A percentile compares a stretch with the other conserved stretches of the same genome.
Conservation (phyloP, 208 protist genomes). For the Phytomonas francai region DNA sequence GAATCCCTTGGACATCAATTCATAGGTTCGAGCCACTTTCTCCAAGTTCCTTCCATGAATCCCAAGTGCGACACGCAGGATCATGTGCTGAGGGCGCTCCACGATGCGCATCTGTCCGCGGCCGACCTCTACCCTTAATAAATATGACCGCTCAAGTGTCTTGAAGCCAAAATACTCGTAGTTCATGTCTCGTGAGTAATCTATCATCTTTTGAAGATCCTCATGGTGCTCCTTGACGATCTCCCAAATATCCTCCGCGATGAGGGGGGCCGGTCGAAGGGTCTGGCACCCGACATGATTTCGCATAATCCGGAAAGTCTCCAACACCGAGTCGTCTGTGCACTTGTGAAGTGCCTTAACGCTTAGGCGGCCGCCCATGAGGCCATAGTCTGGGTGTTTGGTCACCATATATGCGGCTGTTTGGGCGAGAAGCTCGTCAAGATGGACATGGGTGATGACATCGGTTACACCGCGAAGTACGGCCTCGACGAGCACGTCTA, state of each 20-base stretch:
- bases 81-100: slow-evolving; percentile 99
- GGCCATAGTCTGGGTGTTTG: slow-evolving; percentile 96
- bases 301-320: slow-evolving; percentile 89
- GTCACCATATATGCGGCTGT: slow-evolving; percentile 95
- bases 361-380: slow-evolving; percentile 95
- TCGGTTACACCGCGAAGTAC: slow-evolving; percentile 83
- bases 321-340: slow-evolving; percentile 83
- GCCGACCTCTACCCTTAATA: slow-evolving; percentile 90
- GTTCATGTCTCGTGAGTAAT: slow-evolving; percentile 93
- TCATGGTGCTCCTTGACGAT: slow-evolving; percentile 78
- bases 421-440: slow-evolving; percentile 95
- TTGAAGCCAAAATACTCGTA: slow-evolving; percentile 99
- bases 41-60: slow-evolving; percentile 94
- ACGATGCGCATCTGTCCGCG: slow-evolving; percentile 73
- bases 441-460: slow-evolving; percentile 81
- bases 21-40: slow-evolving; percentile 94
- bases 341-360: slow-evolving; percentile 97
- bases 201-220: slow-evolving; percentile 86
- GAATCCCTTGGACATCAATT: slow-evolving; percentile 89
- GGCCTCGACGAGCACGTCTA: slow-evolving; percentile 79
- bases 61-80: slow-evolving; percentile 97
- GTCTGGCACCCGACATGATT: slow-evolving; percentile 87
- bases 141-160: slow-evolving; percentile 98
- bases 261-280: slow-evolving; percentile 72
- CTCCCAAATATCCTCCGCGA: slow-evolving; percentile 91